Percentiles rank a stretch among this genome's conserved stretches.
phyloP scores from a whole-genome alignment of 352 stramenopile species.

The Peronospora farinosa region DNA sequence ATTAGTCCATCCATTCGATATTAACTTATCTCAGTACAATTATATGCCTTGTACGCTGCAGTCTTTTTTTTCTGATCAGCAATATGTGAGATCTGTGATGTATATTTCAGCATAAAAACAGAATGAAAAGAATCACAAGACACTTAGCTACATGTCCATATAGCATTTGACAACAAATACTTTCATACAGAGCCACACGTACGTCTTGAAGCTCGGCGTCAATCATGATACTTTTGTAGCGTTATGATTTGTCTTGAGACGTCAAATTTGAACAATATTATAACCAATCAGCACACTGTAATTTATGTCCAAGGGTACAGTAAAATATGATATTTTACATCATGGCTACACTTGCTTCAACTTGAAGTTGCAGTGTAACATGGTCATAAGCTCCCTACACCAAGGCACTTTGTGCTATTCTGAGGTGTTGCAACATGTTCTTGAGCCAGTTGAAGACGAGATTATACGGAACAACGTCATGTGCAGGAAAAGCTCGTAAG shows the following conservation, averaged over 20 bases:
- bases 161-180: neutral
- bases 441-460: conserved; percentile 16
- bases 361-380: neutral
- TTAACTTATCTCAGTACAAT: conserved; percentile 5
- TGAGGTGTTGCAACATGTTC: conserved; percentile 16
- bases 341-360: conserved; percentile 13
- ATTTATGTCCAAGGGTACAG: neutral
- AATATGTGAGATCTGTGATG: conserved; percentile 51
- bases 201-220: conserved; percentile 44
- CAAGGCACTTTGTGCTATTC: conserved; percentile 11
- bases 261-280: neutral
- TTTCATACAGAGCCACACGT: conserved; percentile 15
- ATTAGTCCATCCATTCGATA: neutral
- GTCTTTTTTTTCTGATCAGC: conserved; percentile 78
- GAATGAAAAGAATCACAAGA: neutral
- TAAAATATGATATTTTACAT: neutral
- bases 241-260: neutral
- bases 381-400: conserved; percentile 13
- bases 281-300: conserved; percentile 1
- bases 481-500: conserved; percentile 12
- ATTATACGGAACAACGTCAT: conserved; percentile 15
- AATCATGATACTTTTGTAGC: conserved; percentile 21
- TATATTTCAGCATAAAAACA: neutral
- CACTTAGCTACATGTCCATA: neutral
- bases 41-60: conserved; percentile 54